Percentiles rank a stretch among this genome's conserved stretches.
phyloP scores from a whole-genome alignment of 495 filamentous ascomycete genomes.

The Podospora conica region DNA sequence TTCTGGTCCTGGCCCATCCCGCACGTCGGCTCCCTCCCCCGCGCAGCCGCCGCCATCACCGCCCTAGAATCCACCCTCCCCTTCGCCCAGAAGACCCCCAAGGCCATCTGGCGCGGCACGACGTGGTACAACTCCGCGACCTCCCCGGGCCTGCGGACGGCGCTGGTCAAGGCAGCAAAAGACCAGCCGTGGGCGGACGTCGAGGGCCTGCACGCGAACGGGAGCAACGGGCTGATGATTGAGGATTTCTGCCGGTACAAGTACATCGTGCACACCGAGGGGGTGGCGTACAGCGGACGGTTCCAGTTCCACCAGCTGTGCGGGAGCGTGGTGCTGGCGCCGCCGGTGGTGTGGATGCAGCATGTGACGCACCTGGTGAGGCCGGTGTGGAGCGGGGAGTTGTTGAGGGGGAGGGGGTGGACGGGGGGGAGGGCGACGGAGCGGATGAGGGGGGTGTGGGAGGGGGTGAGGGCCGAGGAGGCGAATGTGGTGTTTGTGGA shows the following conservation, averaged over 20 bases:
- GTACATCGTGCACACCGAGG: slow-evolving; percentile 55
- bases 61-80: slow-evolving; percentile 24
- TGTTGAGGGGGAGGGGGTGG: slow-evolving; percentile 12
- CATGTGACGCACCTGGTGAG: slow-evolving; percentile 43
- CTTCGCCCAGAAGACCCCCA: slow-evolving; percentile 47
- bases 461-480: slow-evolving; percentile 30
- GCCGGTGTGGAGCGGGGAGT: slow-evolving; percentile 34
- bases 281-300: slow-evolving; percentile 52
- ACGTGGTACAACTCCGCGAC: slow-evolving; percentile 44
- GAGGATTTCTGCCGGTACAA: slow-evolving; percentile 39
- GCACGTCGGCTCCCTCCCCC: slow-evolving; percentile 52
- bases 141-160: slow-evolving; percentile 37
- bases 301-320: slow-evolving; percentile 51
- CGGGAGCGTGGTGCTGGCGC: slow-evolving; percentile 42
- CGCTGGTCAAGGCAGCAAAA: slow-evolving; percentile 32
- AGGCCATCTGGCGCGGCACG: slow-evolving; percentile 66
- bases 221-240: slow-evolving; percentile 33
- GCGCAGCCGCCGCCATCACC: slow-evolving; percentile 43
- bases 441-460: slow-evolving; percentile 31
- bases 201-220: slow-evolving; percentile 37
- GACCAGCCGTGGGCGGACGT: slow-evolving; percentile 47
- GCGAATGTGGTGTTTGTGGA: slow-evolving; percentile 49
- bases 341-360: slow-evolving; percentile 45
- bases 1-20: slow-evolving; percentile 69
- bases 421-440: slow-evolving; percentile 16